These are phyloP conservation scores for Sporisorium reilianum DNA, from an alignment of 1,284 basidiomycete species.

Conservation along the genomic window DNA sequence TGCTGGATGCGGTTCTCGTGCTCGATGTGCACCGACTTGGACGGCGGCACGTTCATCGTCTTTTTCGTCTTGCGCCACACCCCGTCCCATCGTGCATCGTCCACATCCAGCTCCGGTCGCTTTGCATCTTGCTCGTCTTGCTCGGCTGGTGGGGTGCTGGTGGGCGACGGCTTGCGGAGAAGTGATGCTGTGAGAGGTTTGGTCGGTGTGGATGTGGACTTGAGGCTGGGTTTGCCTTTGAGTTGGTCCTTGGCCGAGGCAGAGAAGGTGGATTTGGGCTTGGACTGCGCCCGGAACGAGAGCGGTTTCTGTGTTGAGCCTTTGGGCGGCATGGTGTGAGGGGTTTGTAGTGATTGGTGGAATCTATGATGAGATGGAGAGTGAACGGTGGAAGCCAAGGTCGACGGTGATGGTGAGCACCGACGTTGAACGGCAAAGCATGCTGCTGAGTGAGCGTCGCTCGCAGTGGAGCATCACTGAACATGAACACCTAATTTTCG, in stretches of 20 bases:
- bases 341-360: not conserved
- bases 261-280: slow-evolving; percentile 46
- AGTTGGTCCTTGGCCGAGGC: slow-evolving; percentile 33
- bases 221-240: slow-evolving; percentile 27
- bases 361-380: no score
- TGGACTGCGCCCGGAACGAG: slow-evolving; percentile 42
- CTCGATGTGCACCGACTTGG: slow-evolving; percentile 57
- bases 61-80: slow-evolving; percentile 57
- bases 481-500: slow-evolving; percentile 6
- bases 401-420: slow-evolving; percentile 1
- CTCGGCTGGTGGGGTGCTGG: not conserved
- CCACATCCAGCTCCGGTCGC: slow-evolving; percentile 40
- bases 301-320: slow-evolving; percentile 35
- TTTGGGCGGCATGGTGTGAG: slow-evolving; percentile 30
- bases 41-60: slow-evolving; percentile 39
- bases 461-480: slow-evolving; percentile 28
- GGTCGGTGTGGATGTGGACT: slow-evolving; percentile 14
- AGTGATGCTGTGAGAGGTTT: slow-evolving; percentile 27
- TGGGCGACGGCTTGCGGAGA: slow-evolving; percentile 12
- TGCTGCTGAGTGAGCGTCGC: slow-evolving; percentile 15
- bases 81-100: slow-evolving; percentile 52
- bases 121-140: slow-evolving; percentile 29
- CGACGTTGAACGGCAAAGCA: not conserved
- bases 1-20: slow-evolving; percentile 62
- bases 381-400: no score